Percentiles rank a stretch among this genome's conserved stretches.
phyloP scores from a whole-genome alignment of 768 basidiomycete genomes.

The Mycena vitilis region DNA sequence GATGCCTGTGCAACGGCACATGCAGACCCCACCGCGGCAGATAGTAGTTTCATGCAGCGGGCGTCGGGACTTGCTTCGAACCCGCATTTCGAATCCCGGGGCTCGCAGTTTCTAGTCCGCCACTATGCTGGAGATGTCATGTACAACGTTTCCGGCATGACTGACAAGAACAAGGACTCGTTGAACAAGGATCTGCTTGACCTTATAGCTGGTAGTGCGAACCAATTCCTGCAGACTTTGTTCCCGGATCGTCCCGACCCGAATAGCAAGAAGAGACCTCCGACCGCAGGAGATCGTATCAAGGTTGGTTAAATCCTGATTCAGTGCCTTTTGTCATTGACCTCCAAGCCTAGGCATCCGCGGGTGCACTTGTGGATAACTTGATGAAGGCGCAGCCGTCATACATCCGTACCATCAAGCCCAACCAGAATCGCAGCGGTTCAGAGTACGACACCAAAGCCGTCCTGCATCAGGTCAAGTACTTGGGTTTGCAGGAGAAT shows the following conservation, averaged over 20 bases:
- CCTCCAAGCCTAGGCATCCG: slow-evolving; percentile 73
- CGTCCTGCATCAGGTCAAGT: slow-evolving; percentile 98
- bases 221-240: slow-evolving; percentile 86
- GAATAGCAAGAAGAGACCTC: slow-evolving; percentile 96
- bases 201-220: slow-evolving; percentile 81
- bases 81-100: slow-evolving; percentile 95
- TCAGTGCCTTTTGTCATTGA: slow-evolving; percentile 5
- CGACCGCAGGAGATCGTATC: slow-evolving; percentile 97
- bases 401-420: slow-evolving; percentile 99
- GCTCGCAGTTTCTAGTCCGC: slow-evolving; percentile 92
- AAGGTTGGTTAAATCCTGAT: slow-evolving; percentile 64
- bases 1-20: slow-evolving; percentile 99
- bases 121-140: slow-evolving; percentile 99
- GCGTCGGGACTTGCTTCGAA: slow-evolving; percentile 84
- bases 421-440: slow-evolving; percentile 94
- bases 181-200: slow-evolving; percentile 95
- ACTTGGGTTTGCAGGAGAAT: slow-evolving; percentile 98
- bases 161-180: slow-evolving; percentile 99
- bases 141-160: slow-evolving; percentile 98
- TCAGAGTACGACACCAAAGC: slow-evolving; percentile 95
- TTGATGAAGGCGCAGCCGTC: slow-evolving; percentile 97
- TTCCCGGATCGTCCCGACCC: slow-evolving; percentile 97
- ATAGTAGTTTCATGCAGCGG: slow-evolving; percentile 96
- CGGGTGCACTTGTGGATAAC: slow-evolving; percentile 95
- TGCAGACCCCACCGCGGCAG: slow-evolving; percentile 95